phyloP scores from a whole-genome alignment of 2,329 filamentous ascomycete genomes.

The Sporothrix schenckii region DNA sequence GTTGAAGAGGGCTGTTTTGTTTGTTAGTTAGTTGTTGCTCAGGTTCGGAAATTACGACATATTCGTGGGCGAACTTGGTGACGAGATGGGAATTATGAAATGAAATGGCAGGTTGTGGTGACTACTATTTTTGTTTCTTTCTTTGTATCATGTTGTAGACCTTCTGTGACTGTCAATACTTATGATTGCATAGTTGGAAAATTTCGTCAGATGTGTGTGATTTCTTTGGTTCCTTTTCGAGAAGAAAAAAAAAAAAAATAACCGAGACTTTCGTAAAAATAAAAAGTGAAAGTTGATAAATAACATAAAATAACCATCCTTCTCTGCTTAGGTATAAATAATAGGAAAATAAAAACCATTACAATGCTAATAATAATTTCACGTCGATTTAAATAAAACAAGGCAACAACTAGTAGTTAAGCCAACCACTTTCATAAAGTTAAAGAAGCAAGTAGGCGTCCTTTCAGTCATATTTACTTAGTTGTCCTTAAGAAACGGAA shows the following conservation, averaged over 20 bases:
- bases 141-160: neutral
- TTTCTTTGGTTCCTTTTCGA: neutral
- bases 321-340: no score
- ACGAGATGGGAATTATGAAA: slow-evolving; percentile 4
- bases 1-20: neutral
- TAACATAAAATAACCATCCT: no score
- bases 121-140: neutral
- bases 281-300: no score
- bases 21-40: slow-evolving; percentile 1
- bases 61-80: neutral
- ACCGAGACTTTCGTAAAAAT: no score
- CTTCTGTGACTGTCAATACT: neutral
- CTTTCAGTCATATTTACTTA: neutral
- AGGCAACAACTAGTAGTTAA: no score
- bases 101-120: neutral
- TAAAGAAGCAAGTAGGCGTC: no score
- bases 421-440: no score
- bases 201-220: no score
- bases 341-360: no score
- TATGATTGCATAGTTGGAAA: no score
- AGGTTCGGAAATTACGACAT: neutral
- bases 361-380: no score
- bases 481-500: slow-evolving; percentile 35
- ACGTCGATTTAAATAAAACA: no score
- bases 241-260: neutral